Conservation (phyloP, 2,329 filamentous ascomycete genomes). For the Claviceps arundinis region DNA sequence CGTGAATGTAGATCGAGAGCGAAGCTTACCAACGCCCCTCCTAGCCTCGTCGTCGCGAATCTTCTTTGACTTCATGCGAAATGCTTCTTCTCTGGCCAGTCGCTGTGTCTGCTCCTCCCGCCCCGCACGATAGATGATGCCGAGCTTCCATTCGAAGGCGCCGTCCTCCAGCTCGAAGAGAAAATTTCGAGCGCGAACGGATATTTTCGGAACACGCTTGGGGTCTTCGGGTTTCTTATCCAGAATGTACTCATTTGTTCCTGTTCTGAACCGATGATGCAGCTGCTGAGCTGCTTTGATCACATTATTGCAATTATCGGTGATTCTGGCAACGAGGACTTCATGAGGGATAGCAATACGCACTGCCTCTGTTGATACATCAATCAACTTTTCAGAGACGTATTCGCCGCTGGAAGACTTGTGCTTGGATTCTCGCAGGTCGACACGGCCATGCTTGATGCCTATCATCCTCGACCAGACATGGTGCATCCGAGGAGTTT, state of each 20-base stretch:
- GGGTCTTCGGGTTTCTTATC: conserved; percentile 76
- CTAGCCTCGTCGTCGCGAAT: conserved; percentile 58
- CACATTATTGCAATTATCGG: conserved; percentile 86
- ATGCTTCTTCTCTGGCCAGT: conserved; percentile 80
- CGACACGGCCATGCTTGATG: conserved; percentile 66
- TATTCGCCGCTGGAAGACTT: conserved; percentile 47
- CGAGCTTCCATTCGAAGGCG: conserved; percentile 93
- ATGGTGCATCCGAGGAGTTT: conserved; percentile 67
- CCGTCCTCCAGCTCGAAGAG: conserved; percentile 92
- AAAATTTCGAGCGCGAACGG: conserved; percentile 66
- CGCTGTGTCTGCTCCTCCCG: conserved; percentile 82
- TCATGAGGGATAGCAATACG: conserved; percentile 83
- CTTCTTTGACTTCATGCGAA: conserved; percentile 73
- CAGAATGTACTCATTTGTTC: conserved; percentile 76
- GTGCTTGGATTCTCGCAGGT: conserved; percentile 63
- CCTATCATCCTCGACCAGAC: conserved; percentile 82
- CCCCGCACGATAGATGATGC: conserved; percentile 83
- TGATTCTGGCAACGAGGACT: conserved; percentile 74
- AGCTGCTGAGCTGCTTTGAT: conserved; percentile 80
- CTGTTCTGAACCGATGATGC: conserved; percentile 83
- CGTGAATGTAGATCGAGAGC: conserved; percentile 39
- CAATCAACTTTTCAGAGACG: conserved; percentile 67
- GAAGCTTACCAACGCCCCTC: conserved; percentile 36
- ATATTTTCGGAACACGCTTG: conserved; percentile 76
- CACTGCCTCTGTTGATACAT: conserved; percentile 74